These are phyloP conservation scores for Phellopilus nigrolimitatus DNA, from an alignment of 1,284 basidiomycete genomes.

Conservation along the genomic window DNA sequence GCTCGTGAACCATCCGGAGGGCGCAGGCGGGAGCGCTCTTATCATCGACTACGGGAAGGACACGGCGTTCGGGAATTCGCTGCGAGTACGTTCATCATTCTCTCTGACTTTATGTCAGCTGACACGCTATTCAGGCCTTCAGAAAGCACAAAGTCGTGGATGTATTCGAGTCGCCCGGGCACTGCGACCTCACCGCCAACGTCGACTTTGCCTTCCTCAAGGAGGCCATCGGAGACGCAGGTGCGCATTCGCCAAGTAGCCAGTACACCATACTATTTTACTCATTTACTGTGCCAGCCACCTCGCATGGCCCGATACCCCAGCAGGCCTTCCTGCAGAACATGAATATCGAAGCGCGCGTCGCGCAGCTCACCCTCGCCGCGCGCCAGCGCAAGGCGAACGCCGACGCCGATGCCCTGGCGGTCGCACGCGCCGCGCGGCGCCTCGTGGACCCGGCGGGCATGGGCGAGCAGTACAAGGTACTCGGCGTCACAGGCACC, in stretches of 20 bases:
- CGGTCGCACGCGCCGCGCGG: constrained; percentile 44
- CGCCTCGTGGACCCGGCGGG: constrained; percentile 56
- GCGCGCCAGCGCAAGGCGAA: constrained; percentile 34
- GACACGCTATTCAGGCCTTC: constrained; percentile 63
- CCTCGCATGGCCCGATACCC: constrained; percentile 47
- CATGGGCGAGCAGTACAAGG: constrained; percentile 65
- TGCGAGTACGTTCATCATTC: constrained; percentile 57
- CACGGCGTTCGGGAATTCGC: constrained; percentile 67
- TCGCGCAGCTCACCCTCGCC: constrained; percentile 42
- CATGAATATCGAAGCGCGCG: constrained; percentile 53
- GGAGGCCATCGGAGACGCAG: constrained; percentile 66
- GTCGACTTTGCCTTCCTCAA: constrained; percentile 91
- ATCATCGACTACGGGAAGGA: constrained; percentile 90
- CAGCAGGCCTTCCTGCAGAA: constrained; percentile 57
- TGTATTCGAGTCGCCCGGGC: constrained; percentile 80
- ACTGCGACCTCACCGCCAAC: constrained; percentile 90
- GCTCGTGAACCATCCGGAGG: constrained; percentile 39
- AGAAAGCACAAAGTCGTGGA: constrained; percentile 83
- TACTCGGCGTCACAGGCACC: constrained; percentile 46
- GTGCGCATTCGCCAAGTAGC: constrained; percentile 35
- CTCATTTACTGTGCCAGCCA: constrained; percentile 28
- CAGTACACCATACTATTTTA: constrained; percentile 1
- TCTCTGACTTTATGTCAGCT: constrained; percentile 2
- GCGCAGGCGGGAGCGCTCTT: constrained; percentile 69
- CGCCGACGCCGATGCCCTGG: constrained; percentile 35